phyloP scores from a whole-genome alignment of 352 stramenopile species.

The Phytophthora vignae region DNA sequence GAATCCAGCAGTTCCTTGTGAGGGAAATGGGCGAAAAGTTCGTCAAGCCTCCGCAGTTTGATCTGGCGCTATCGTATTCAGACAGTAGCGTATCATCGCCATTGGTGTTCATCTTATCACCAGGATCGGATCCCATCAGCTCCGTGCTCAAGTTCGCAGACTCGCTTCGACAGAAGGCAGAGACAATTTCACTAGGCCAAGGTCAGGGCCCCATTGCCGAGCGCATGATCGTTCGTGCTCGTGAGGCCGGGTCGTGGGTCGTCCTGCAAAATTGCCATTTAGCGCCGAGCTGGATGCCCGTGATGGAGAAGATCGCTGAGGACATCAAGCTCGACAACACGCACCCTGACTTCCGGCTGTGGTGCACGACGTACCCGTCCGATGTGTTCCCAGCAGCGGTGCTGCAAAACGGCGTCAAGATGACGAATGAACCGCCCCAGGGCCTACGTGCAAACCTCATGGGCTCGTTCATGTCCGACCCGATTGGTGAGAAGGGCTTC shows the following conservation, averaged over 20 bases:
- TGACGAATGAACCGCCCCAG: conserved; percentile 95
- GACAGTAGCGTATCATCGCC: conserved; percentile 89
- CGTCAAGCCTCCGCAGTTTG: conserved; percentile 92
- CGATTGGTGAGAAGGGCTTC: conserved; percentile 91
- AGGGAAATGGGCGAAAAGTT: conserved; percentile 92
- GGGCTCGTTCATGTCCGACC: conserved; percentile 92
- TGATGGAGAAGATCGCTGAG: conserved; percentile 93
- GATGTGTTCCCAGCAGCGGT: conserved; percentile 94
- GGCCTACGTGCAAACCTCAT: conserved; percentile 93
- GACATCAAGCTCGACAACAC: conserved; percentile 84
- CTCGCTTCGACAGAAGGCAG: conserved; percentile 71
- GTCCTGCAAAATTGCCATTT: conserved; percentile 94
- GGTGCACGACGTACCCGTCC: conserved; percentile 95
- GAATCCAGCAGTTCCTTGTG: conserved; percentile 92
- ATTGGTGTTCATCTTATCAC: conserved; percentile 94
- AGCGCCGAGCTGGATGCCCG: conserved; percentile 93
- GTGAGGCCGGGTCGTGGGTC: conserved; percentile 90
- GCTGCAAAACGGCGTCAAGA: conserved; percentile 97
- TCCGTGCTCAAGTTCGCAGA: conserved; percentile 92
- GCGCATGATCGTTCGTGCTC: conserved; percentile 85
- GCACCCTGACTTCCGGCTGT: conserved; percentile 92
- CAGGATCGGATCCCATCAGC: conserved; percentile 92
- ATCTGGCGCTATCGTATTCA: conserved; percentile 88
- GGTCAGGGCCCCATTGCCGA: conserved; percentile 93
- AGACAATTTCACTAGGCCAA: conserved; percentile 94